Evolutionary conservation across 208 protist genomes (phyloP).

Genomic region (Balamuthia mandrillaris): DNA sequence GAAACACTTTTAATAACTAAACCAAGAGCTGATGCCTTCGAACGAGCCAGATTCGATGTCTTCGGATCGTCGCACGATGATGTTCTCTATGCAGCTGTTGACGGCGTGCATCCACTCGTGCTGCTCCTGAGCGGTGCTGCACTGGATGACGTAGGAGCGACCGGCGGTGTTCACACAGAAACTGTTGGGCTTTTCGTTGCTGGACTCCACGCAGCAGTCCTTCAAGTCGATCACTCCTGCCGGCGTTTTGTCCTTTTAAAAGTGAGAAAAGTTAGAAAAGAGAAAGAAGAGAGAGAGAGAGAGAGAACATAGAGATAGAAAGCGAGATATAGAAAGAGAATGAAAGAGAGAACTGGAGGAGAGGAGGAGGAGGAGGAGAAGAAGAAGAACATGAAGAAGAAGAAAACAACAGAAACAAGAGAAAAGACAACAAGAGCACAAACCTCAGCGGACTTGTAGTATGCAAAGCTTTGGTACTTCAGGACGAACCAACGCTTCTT

Average conservation of each 20-base stretch:
- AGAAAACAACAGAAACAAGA: not conserved
- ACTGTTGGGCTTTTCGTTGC: not conserved
- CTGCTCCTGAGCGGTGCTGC: not conserved
- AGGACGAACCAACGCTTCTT: conserved; percentile 26
- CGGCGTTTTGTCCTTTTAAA: not conserved
- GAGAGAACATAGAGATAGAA: too few relatives aligned
- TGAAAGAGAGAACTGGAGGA: too few relatives aligned
- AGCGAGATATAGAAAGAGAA: too few relatives aligned
- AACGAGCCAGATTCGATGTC: too few relatives aligned
- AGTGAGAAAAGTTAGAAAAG: too few relatives aligned
- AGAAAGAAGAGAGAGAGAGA: too few relatives aligned
- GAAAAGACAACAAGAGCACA: not conserved
- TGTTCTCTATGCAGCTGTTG: not conserved
- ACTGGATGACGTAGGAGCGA: not conserved
- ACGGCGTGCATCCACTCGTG: conserved; percentile 19
- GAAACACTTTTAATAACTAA: too few relatives aligned
- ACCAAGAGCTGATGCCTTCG: too few relatives aligned
- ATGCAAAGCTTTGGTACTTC: not conserved
- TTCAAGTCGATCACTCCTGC: not conserved
- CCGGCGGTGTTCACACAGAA: not conserved
- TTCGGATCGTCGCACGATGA: too few relatives aligned
- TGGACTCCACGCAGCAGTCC: not conserved
- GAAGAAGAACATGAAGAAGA: too few relatives aligned
- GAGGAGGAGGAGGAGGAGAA: too few relatives aligned
- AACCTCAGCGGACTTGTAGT: not conserved